Conservation (phyloP, 495 filamentous ascomycete genomes). For the Cenococcum geophilum region DNA sequence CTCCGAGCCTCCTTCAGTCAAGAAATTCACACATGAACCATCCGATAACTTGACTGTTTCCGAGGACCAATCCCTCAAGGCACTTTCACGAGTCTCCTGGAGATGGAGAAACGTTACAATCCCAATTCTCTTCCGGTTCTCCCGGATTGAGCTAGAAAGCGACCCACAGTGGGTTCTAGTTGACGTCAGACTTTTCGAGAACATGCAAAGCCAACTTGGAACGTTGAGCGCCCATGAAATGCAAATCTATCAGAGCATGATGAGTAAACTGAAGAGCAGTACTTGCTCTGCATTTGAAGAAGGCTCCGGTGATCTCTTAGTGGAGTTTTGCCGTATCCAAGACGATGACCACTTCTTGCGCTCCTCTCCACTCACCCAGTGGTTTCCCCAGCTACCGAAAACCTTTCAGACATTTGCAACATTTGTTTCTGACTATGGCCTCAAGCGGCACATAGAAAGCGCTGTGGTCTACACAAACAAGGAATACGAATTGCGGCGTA, state of each 20-base stretch:
- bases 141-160: constrained; percentile 14
- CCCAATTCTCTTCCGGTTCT: constrained; percentile 25
- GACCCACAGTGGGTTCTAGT: constrained; percentile 25
- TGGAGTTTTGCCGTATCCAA: constrained; percentile 22
- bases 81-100: constrained; percentile 18
- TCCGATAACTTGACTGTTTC: constrained; percentile 16
- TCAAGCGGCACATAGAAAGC: constrained; percentile 23
- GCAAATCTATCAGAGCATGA: constrained; percentile 23
- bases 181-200: constrained; percentile 22
- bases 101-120: constrained; percentile 21
- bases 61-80: constrained; percentile 15
- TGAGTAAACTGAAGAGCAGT: constrained; percentile 23
- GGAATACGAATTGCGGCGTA: constrained; percentile 25
- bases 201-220: constrained; percentile 19
- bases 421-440: constrained; percentile 12
- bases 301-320: constrained; percentile 18
- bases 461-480: constrained; percentile 16
- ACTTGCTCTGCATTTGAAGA: constrained; percentile 18
- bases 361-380: constrained; percentile 7
- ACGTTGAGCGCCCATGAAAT: constrained; percentile 23
- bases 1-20: constrained; percentile 13
- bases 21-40: constrained; percentile 25
- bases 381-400: constrained; percentile 22
- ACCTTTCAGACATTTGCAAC: constrained; percentile 10
- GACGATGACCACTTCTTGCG: constrained; percentile 22